Conservation (phyloP, 257 asterid genomes). For the Penstemon eatonii region DNA sequence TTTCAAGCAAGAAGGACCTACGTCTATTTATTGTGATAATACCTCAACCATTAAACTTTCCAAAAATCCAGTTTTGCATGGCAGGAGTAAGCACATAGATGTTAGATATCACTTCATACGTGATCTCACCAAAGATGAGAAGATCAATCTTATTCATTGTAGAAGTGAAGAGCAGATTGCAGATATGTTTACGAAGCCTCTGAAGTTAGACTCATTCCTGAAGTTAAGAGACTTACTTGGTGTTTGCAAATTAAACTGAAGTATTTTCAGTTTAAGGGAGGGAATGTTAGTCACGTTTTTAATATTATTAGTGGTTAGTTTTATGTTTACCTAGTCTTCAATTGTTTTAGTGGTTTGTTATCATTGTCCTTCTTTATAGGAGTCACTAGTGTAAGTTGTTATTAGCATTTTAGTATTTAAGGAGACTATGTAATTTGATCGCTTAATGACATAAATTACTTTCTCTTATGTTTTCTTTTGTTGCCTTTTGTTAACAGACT, state of each 20-base stretch:
- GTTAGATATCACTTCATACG: slow-evolving; percentile 8
- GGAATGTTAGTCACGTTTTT: too few species aligned
- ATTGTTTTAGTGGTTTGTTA: too few species aligned
- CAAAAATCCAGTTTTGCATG: slow-evolving; percentile 1
- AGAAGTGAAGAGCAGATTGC: slow-evolving; percentile 2
- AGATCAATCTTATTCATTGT: neutral
- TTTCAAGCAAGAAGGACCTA: neutral
- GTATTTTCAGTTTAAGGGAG: too few species aligned
- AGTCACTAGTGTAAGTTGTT: too few species aligned
- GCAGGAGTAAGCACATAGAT: slow-evolving; percentile 5
- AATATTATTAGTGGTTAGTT: too few species aligned
- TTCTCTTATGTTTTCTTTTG: too few species aligned
- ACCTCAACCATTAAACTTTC: slow-evolving; percentile 15
- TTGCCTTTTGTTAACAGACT: too few species aligned
- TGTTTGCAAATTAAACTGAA: neutral
- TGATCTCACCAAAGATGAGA: neutral
- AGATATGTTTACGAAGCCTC: slow-evolving; percentile 1
- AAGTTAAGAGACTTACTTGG: neutral
- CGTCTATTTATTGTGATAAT: neutral
- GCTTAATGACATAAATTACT: too few species aligned
- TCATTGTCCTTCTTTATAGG: too few species aligned
- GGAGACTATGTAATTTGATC: too few species aligned
- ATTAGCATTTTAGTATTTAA: too few species aligned
- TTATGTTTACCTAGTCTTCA: too few species aligned
- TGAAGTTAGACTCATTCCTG: neutral